Evolutionary conservation across 257 asterid genomes (phyloP).

Genomic region (Scutellaria baicalensis): DNA sequence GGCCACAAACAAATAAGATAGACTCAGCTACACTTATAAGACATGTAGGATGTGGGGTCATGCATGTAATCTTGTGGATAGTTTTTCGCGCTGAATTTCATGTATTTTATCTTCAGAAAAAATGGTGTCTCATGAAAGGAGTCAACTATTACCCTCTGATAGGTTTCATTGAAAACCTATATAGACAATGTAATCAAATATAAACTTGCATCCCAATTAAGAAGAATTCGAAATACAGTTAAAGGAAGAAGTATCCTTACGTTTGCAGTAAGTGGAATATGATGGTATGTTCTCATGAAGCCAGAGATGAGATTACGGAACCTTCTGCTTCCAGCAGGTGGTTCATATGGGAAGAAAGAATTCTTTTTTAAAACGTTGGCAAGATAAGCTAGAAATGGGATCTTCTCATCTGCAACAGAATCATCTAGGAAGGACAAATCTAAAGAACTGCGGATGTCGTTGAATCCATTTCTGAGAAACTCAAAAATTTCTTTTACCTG

Average conservation of each 20-base stretch:
- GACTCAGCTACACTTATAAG: no score
- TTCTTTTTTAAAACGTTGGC: slow-evolving; percentile 75
- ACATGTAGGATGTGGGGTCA: no score
- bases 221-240: neutral
- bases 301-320: slow-evolving; percentile 78
- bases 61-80: no score
- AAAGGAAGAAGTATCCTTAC: slow-evolving; percentile 43
- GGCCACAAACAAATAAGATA: no score
- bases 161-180: no score
- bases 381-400: slow-evolving; percentile 93
- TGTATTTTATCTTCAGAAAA: no score
- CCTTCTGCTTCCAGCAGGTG: slow-evolving; percentile 94
- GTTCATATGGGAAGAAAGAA: slow-evolving; percentile 78
- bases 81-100: no score
- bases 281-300: slow-evolving; percentile 92
- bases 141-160: neutral
- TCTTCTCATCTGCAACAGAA: slow-evolving; percentile 97
- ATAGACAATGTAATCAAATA: neutral
- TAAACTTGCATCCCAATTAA: neutral
- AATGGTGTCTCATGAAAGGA: neutral
- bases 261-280: slow-evolving; percentile 79
- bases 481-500: slow-evolving; percentile 90
- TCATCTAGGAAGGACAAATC: slow-evolving; percentile 94
- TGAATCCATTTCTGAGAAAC: slow-evolving; percentile 83
- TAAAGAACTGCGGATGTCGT: slow-evolving; percentile 83